Evolutionary conservation across 2,329 filamentous ascomycete species (phyloP).

Genomic region (Sarocladium strictum): DNA sequence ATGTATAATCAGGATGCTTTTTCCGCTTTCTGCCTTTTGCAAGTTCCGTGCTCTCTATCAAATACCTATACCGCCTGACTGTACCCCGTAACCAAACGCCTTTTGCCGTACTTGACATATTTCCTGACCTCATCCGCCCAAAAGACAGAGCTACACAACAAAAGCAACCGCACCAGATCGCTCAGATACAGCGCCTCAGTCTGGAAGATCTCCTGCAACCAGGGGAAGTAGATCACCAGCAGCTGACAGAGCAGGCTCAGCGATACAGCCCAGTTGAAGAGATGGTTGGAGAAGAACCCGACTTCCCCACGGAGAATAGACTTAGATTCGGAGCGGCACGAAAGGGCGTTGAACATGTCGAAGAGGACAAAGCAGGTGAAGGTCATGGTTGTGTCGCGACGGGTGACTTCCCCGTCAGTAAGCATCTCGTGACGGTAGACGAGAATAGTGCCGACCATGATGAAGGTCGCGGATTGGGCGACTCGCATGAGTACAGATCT

Average conservation of each 20-base stretch:
- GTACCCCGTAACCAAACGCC: slow-evolving; percentile 54
- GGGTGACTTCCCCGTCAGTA: slow-evolving; percentile 73
- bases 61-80: slow-evolving; percentile 54
- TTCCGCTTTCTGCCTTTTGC: too few species aligned
- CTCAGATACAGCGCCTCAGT: slow-evolving; percentile 74
- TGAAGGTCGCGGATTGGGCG: slow-evolving; percentile 77
- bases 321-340: slow-evolving; percentile 87
- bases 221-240: slow-evolving; percentile 90
- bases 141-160: slow-evolving; percentile 83
- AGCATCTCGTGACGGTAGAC: slow-evolving; percentile 92
- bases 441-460: slow-evolving; percentile 86
- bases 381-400: slow-evolving; percentile 97
- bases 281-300: slow-evolving; percentile 74
- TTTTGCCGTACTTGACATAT: slow-evolving; percentile 58
- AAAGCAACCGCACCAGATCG: slow-evolving; percentile 68
- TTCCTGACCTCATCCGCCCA: slow-evolving; percentile 93
- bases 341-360: slow-evolving; percentile 98
- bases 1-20: not conserved
- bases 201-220: slow-evolving; percentile 91
- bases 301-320: slow-evolving; percentile 83
- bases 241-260: slow-evolving; percentile 80
- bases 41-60: not conserved
- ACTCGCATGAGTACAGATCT: slow-evolving; percentile 76
- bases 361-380: slow-evolving; percentile 99
- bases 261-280: slow-evolving; percentile 95